Evolutionary conservation across 495 filamentous ascomycete species (phyloP), one percentile per base, ranked within the genome.

Genomic region (Penicillium subrubescens): DNA sequence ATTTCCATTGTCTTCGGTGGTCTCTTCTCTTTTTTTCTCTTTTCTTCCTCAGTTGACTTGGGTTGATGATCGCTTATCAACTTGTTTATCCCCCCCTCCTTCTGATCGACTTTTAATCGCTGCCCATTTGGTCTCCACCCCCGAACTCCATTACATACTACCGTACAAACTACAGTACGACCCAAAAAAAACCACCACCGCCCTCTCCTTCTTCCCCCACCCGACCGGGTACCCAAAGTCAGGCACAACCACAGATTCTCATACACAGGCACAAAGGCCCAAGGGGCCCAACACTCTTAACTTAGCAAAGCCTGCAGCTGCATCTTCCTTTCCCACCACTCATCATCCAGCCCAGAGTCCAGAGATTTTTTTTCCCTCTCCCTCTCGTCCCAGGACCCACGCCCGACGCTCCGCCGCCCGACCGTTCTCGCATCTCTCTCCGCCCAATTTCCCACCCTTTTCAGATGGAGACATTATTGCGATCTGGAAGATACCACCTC

Each of bases 391-490:
- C 27, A 33, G 27, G 31, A 60, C 39, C 57, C 57, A 60, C 65
- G 65, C 69, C 71, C 64, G 70, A 70, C 65, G 54, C 64, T 62
- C 54, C 57, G 57, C 57, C 71, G 66, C 66, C 69, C 67, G 66
- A 68, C 61, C 48, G 60, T 65, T 59, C 44, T 61, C 52, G 29
- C 52, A 37, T 39, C 52, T 59, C 33, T 37, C 33, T 37, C 53
- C 57, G 71, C 66, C 71, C 53, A 50, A 66, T 57, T 56, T 67
- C 61, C 63, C 60, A 66, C 62, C 31, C 51, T 53, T 68, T 71
- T 73, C 71, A 62, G 71, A 73, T 73, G 71, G 71, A 73, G 71
- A 72, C 65, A 46, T 50, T 68, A 50, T 50, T 68, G 71, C 69
- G 62, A 61, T 64, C 61, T 66, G 67, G 65, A 67, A 67, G 61